These are phyloP conservation scores for Malus sylvestris DNA, from an alignment of 306 rosid species.

Conservation along the genomic window DNA sequence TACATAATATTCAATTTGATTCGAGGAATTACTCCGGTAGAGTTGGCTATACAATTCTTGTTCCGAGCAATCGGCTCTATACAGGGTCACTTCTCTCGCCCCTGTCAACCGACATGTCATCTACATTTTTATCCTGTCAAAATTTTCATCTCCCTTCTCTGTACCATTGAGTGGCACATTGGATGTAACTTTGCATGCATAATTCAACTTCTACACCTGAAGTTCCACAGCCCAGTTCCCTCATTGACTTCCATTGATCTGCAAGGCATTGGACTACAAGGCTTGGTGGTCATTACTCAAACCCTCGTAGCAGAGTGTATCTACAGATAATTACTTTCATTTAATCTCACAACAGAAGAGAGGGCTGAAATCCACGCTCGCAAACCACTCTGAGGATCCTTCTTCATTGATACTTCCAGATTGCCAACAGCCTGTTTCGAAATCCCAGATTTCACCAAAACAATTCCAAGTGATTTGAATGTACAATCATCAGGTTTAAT, in stretches of 20 bases:
- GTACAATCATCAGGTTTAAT: conserved; percentile 64
- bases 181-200: background rate
- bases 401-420: conserved; percentile 51
- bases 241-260: background rate
- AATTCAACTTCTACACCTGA: background rate
- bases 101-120: background rate
- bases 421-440: conserved; percentile 60
- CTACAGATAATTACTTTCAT: conserved; percentile 29
- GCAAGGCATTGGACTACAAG: background rate
- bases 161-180: background rate
- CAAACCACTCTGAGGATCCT: conserved; percentile 40
- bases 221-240: background rate
- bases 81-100: background rate
- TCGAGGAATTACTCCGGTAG: background rate
- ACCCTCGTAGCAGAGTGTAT: background rate
- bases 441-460: conserved; percentile 59
- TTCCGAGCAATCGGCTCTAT: background rate
- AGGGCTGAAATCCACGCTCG: conserved; percentile 56
- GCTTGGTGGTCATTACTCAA: background rate
- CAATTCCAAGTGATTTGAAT: conserved; percentile 53
- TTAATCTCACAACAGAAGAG: conserved; percentile 46
- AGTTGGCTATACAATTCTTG: background rate
- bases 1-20: background rate
- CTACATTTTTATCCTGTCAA: background rate
- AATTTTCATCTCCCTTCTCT: background rate